Conservation (phyloP, 345 rosid genomes). For the Adansonia digitata region DNA sequence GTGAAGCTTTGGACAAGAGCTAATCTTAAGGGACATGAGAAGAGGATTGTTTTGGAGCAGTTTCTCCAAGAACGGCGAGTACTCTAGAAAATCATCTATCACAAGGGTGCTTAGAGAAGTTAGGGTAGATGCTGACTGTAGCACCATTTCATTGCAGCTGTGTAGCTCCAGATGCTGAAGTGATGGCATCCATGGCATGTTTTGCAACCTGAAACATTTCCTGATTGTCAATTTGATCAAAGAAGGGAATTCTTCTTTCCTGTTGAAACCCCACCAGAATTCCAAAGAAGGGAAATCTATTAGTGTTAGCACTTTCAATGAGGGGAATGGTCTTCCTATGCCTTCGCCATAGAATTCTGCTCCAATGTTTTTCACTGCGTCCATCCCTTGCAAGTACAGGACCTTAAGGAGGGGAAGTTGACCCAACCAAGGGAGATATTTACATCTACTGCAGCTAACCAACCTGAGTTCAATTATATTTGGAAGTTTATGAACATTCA, state of each 20-base stretch:
- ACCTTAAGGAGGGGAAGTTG: conserved; percentile 21
- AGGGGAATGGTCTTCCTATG: conserved; percentile 7
- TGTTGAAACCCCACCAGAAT: conserved; percentile 19
- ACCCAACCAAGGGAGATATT: conserved; percentile 22
- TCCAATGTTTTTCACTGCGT: conserved; percentile 17
- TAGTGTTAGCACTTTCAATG: conserved; percentile 14
- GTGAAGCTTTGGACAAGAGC: conserved; percentile 16
- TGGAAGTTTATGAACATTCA: conserved; percentile 3
- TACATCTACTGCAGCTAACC: not conserved
- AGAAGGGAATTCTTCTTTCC: conserved; percentile 17
- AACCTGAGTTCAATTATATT: conserved; percentile 12
- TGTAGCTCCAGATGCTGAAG: conserved; percentile 19
- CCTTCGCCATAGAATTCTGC: not conserved
- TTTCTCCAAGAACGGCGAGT: not conserved
- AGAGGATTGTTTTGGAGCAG: conserved; percentile 8
- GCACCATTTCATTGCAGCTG: conserved; percentile 10
- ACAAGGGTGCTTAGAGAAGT: conserved; percentile 6
- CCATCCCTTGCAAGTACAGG: conserved; percentile 16
- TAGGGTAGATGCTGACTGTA: conserved; percentile 12
- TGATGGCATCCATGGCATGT: conserved; percentile 17
- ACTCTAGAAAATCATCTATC: conserved; percentile 10
- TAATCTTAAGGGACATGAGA: conserved; percentile 7
- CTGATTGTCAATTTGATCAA: conserved; percentile 16
- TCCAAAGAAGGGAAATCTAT: not conserved
- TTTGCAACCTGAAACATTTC: conserved; percentile 22